Base-by-base conservation (phyloP, 2,329 filamentous ascomycete genomes). In the Phialophora chinensis region DNA sequence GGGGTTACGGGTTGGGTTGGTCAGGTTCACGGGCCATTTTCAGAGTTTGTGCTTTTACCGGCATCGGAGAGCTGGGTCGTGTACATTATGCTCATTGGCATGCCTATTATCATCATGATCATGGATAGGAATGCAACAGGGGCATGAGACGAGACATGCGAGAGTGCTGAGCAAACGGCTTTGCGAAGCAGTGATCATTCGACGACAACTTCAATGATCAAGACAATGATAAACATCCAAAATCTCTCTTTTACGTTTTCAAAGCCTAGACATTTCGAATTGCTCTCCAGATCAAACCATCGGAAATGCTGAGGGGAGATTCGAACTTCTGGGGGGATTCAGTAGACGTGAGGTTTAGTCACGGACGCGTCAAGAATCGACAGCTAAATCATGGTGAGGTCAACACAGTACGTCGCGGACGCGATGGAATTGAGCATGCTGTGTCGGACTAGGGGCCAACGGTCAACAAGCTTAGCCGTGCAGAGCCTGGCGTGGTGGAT, bases 1-100 rank as follows among this genome's bases (percentile, higher is more conserved):
- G 88, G 89, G 87, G 88, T 88, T 87, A 65, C 60, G 82, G 89
- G 87, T 85, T 86, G 81, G 81, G 78, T 77, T 79, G 77, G 82
- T 83, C 81, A 82, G 83, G 83, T 84, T 80, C 79, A 82, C 77
- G 79, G 81, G 81, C 83, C 81, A 35, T 77, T 80, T 77, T 80
- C 80, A 80, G 65, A 69, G 59, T 66, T 71, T 72, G 59, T 61
- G 71, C 68, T 71, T 55, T 55, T 72, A 54, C 55, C 53, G 55
- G 82, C 49, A 61, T 53, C 47, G 59, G 59, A 61, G 29, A 52
- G 80, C 78, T 81, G 80, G 83, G 83, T 82, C 87, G 85, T 87
- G 85, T 87, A 87, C 81, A 87, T 86, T 87, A 86, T 83, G 82
- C 83, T 83, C 80, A 81, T 31, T 80, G 80, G 59, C 81, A 83